A percentile compares a stretch with the other conserved stretches of the same genome.
phyloP scores from a whole-genome alignment of 495 filamentous ascomycete genomes.

The Podospora fimiseda region DNA sequence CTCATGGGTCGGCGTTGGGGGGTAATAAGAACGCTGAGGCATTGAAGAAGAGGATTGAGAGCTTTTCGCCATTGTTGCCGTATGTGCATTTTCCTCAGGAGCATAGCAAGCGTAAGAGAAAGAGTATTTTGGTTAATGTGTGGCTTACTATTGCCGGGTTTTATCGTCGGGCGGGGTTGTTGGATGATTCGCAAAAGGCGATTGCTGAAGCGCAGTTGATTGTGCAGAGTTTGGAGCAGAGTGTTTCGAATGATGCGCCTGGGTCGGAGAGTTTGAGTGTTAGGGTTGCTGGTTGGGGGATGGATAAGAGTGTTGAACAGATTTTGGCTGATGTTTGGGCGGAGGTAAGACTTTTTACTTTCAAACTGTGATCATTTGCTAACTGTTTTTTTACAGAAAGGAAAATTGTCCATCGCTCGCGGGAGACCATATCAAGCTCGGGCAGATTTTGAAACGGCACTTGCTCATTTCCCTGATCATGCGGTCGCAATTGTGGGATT shows the following conservation, averaged over 20 bases:
- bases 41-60: neutral
- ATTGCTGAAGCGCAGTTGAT: conserved; percentile 74
- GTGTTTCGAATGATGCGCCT: conserved; percentile 43
- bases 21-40: conserved; percentile 5
- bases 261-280: conserved; percentile 39
- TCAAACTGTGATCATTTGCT: conserved; percentile 21
- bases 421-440: conserved; percentile 59
- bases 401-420: conserved; percentile 57
- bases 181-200: conserved; percentile 70
- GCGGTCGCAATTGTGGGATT: conserved; percentile 73
- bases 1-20: conserved; percentile 18
- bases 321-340: conserved; percentile 74
- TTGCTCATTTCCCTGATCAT: conserved; percentile 69
- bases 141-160: conserved; percentile 87
- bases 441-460: conserved; percentile 69
- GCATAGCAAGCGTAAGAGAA: conserved; percentile 50
- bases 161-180: conserved; percentile 74
- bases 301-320: conserved; percentile 67
- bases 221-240: conserved; percentile 48
- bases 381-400: conserved; percentile 49
- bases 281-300: conserved; percentile 62
- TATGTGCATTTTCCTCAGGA: conserved; percentile 44
- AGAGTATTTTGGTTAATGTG: conserved; percentile 61
- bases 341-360: conserved; percentile 42
- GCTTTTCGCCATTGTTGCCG: conserved; percentile 30